Base-by-base conservation (phyloP, 495 filamentous ascomycete species). In the Pyronema omphalodes region DNA sequence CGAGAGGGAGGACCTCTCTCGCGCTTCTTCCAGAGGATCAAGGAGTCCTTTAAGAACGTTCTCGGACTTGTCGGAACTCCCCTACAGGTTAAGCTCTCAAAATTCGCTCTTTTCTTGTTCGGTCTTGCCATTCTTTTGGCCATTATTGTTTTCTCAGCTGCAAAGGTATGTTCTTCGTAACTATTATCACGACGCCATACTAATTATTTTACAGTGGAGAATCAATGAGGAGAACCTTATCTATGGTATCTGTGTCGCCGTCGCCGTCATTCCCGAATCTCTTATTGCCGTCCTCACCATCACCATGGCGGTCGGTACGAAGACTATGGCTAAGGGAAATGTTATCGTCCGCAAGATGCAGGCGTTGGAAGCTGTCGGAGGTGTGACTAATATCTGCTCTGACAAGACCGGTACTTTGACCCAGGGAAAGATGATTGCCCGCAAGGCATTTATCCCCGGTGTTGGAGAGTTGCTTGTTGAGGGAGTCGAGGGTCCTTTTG, bases 231-330 rank as follows among this genome's bases (percentile, higher is more conserved):
- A 81, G 49, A 76, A 82, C 35, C 75, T 84, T 52, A 77, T 85
- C 57, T 84, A 85, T 66, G 74, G 73, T 53, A 76, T 78, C 47
- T 74, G 71, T 55, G 75, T 77, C 8, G 81, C 79, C 14, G 80
- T 84, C 7, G 80, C 81, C 11, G 81, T 84, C 66, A 83, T 87
- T 55, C 83, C 83, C 1, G 83, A 82, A 58, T 83, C 79, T 56
- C 71, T 87, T 50, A 83, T 84, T 46, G 83, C 81, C 18, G 81
- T 85, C 43, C 67, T 87, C 57, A 86, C 82, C 0, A 84, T 86
- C 57, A 84, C 81, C 15, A 81, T 85, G 72, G 80, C 82, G 6
- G 75, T 82, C 15, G 82, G 81, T 36, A 81, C 79, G 8, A 82
- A 80, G 66, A 75, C 77, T 43, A 86, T 86, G 82, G 79, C 78